Evolutionary conservation across 495 filamentous ascomycete genomes (phyloP).

Genomic region (Hypoxylon intermedium): DNA sequence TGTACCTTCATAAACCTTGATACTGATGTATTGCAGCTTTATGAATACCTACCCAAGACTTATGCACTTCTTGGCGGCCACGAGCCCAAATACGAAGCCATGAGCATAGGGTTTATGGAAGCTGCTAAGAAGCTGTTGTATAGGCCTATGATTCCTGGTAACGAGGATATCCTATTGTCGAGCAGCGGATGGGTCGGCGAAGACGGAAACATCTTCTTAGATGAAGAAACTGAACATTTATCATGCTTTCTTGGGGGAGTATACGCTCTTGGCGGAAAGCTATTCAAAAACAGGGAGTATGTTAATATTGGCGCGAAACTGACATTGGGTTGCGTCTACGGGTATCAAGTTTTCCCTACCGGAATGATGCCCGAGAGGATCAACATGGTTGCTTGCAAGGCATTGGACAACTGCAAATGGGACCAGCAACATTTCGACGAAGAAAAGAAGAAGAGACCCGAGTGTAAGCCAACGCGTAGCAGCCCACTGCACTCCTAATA

Average conservation of each 20-base stretch:
- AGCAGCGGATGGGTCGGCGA: slow-evolving; percentile 48
- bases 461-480: slow-evolving; percentile 33
- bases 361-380: slow-evolving; percentile 89
- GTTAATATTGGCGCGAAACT: slow-evolving; percentile 75
- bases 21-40: slow-evolving; percentile 52
- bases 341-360: slow-evolving; percentile 75
- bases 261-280: slow-evolving; percentile 78
- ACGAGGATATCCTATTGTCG: slow-evolving; percentile 73
- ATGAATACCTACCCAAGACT: slow-evolving; percentile 86
- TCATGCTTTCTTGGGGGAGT: slow-evolving; percentile 85
- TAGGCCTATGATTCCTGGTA: slow-evolving; percentile 75
- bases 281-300: slow-evolving; percentile 72
- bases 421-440: slow-evolving; percentile 64
- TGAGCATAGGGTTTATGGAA: slow-evolving; percentile 75
- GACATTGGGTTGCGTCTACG: slow-evolving; percentile 87
- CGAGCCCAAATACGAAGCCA: slow-evolving; percentile 73
- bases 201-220: slow-evolving; percentile 37
- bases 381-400: slow-evolving; percentile 67
- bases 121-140: slow-evolving; percentile 75
- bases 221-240: slow-evolving; percentile 54
- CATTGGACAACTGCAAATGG: slow-evolving; percentile 71
- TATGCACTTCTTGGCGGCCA: slow-evolving; percentile 75
- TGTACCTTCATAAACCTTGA: too few species aligned
- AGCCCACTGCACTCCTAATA: neutral
- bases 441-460: slow-evolving; percentile 32